These are phyloP conservation scores for Micractinium sp. DNA, from an alignment of 139 green algal species.

Conservation along the genomic window DNA sequence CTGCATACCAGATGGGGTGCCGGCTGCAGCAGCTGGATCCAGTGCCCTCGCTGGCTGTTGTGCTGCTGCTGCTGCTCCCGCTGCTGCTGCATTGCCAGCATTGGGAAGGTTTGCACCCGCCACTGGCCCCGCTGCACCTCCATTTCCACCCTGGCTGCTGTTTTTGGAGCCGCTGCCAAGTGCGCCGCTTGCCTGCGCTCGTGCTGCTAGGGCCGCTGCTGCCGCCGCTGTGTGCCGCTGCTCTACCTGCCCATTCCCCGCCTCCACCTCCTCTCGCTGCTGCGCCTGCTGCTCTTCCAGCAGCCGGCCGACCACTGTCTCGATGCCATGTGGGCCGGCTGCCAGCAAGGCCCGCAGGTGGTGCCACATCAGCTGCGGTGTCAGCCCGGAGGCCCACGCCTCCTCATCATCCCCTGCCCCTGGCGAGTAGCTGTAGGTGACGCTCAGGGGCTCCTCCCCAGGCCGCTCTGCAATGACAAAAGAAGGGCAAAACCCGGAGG, in stretches of 20 bases:
- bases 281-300: constrained; percentile 40
- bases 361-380: constrained; percentile 75
- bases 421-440: constrained; percentile 75
- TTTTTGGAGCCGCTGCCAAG: too few species aligned
- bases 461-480: background rate
- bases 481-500: too few species aligned
- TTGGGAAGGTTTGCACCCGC: too few species aligned
- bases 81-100: background rate
- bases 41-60: background rate
- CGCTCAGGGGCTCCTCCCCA: background rate
- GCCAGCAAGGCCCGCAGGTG: constrained; percentile 62
- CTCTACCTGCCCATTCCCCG: background rate
- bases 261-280: background rate
- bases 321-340: constrained; percentile 56
- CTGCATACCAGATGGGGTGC: background rate
- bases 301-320: constrained; percentile 49
- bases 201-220: background rate
- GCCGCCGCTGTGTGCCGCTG: background rate
- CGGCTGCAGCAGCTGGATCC: background rate
- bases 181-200: too few species aligned
- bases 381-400: constrained; percentile 88
- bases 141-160: background rate
- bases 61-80: background rate
- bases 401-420: constrained; percentile 98
- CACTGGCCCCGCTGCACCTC: background rate